Conservation (phyloP, 164 flowering plant species). For the Vitis riparia region DNA sequence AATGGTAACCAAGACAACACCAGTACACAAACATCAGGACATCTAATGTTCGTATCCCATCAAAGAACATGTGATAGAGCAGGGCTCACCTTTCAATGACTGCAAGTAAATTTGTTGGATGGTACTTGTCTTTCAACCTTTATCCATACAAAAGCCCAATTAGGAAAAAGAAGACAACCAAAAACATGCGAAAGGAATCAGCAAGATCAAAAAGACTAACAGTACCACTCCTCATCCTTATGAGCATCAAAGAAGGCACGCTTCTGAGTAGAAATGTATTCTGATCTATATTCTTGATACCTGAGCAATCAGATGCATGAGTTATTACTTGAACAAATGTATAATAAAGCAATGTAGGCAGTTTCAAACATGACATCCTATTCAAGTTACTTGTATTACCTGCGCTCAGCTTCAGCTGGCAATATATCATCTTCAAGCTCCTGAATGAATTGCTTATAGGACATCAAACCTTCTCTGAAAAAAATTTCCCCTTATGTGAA, state of each 20-base stretch:
- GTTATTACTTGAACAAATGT: no score
- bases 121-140: slow-evolving; percentile 96
- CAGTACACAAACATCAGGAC: no score
- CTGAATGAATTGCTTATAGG: slow-evolving; percentile 80
- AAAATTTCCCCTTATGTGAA: neutral
- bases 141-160: slow-evolving; percentile 18
- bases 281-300: slow-evolving; percentile 92
- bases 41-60: no score
- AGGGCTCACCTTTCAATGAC: slow-evolving; percentile 85
- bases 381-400: slow-evolving; percentile 31
- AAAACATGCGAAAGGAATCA: neutral
- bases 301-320: slow-evolving; percentile 31
- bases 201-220: neutral
- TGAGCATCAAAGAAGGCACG: slow-evolving; percentile 84
- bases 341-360: no score
- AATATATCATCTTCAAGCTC: slow-evolving; percentile 85
- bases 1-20: no score
- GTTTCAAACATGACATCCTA: no score
- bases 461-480: slow-evolving; percentile 81
- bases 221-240: slow-evolving; percentile 94
- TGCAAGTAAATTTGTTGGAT: slow-evolving; percentile 79
- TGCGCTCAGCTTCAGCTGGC: slow-evolving; percentile 83
- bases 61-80: no score
- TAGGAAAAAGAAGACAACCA: slow-evolving; percentile 3
- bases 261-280: slow-evolving; percentile 93